A percentile compares a stretch with the other conserved stretches of the same genome.
phyloP scores from a whole-genome alignment of 768 basidiomycete species.

The Cystobasidium onofrii region DNA sequence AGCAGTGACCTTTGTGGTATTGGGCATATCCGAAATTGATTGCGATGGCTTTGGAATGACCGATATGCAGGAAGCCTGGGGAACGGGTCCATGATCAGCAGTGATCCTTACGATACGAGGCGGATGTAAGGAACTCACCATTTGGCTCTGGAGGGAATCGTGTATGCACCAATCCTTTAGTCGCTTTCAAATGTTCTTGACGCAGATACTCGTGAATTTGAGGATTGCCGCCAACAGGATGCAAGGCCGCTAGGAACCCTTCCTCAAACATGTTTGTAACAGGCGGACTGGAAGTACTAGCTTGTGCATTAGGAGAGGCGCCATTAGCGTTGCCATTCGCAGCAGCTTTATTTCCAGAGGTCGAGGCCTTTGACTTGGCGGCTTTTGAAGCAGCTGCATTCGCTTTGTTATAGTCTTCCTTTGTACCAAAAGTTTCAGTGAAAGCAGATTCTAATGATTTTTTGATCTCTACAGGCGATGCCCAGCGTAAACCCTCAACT shows the following conservation, averaged over 20 bases:
- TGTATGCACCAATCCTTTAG: conserved; percentile 77
- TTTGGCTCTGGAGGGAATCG: conserved; percentile 99
- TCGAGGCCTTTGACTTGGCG: conserved; percentile 32
- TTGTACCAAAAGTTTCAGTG: conserved; percentile 61
- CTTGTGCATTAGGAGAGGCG: conserved; percentile 24
- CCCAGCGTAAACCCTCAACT: conserved; percentile 66
- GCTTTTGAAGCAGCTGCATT: conserved; percentile 36
- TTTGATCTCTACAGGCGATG: conserved; percentile 73
- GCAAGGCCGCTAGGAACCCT: conserved; percentile 84
- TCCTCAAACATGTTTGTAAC: conserved; percentile 63
- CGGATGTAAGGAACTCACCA: conserved; percentile 68
- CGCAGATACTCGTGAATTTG: conserved; percentile 71
- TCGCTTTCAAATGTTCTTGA: conserved; percentile 68
- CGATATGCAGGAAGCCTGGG: conserved; percentile 52
- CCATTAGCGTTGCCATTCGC: not conserved
- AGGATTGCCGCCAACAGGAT: conserved; percentile 87
- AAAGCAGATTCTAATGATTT: conserved; percentile 66
- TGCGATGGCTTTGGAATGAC: conserved; percentile 97
- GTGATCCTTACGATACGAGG: conserved; percentile 41
- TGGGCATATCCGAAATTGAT: conserved; percentile 98
- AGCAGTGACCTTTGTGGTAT: conserved; percentile 81
- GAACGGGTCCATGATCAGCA: not conserved
- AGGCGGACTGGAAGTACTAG: not conserved
- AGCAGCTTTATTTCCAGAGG: conserved; percentile 29
- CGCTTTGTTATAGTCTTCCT: conserved; percentile 48